Evolutionary conservation across 2,329 filamentous ascomycete genomes (phyloP), one percentile per base, ranked within the genome.

Genomic region (Ceratocystiopsis brevicomis): DNA sequence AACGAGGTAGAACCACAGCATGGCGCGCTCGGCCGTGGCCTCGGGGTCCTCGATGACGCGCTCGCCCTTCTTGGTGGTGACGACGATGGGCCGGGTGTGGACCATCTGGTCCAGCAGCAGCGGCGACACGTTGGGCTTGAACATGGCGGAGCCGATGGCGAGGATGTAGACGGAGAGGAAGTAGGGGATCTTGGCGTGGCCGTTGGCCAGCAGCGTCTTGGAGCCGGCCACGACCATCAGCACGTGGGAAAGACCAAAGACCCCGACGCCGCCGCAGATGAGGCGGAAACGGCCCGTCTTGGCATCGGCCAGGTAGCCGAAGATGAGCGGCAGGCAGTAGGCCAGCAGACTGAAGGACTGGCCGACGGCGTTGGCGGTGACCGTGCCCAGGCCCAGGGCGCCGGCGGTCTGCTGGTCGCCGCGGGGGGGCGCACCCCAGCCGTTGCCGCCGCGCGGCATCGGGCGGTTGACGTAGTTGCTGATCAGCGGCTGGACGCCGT

Each of bases 51-150:
- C 69, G 48, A 84, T 78, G 49, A 82, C 76, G 17, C 74, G 74
- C 59, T 81, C 69, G 43, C 79, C 79, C 6, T 58, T 64, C 42
- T 48, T 49, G 15, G 61, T 59, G 3, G 65, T 68, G 50, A 71
- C 64, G 44, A 82, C 66, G 41, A 66, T 68, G 49, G 75, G 68
- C 47, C 65, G 69, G 4, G 64, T 67, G 45, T 74, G 69, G 33
- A 64, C 66, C 56, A 78, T 78, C 58, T 84, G 78, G 53, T 84
- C 79, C 17, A 78, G 78, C 44, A 84, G 71, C 16, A 83, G 62
- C 0, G 78, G 76, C 0, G 77, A 76, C 38, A 87, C 80, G 54
- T 87, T 87, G 49, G 78, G 73, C 65, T 87, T 88, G 71, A 87
- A 85, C 53, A 82, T 79, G 48, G 81, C 81, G 1, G 80, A 83